Base-by-base conservation (phyloP, 495 filamentous ascomycete species). In the Aspergillus homomorphus region DNA sequence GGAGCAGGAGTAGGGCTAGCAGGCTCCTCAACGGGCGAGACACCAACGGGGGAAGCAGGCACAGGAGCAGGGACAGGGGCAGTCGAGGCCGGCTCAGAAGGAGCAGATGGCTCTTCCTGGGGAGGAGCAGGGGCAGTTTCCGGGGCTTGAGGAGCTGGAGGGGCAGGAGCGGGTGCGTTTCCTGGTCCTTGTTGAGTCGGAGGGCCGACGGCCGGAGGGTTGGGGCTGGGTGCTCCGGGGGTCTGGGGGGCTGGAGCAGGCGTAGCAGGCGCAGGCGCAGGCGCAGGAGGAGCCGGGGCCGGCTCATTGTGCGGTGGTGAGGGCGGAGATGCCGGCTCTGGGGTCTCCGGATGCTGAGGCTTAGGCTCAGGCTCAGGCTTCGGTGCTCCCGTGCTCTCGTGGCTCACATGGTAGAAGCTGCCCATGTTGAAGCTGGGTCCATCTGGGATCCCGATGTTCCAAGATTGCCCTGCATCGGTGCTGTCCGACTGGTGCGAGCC, bases 381-480 rank as follows among this genome's bases (percentile, higher is more conserved):
- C 0, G 67, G 62, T 16, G 63, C 49, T 42, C 58, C 62, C 23
- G 59, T 46, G 26, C 59, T 65, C 33, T 65, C 50, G 48, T 70
- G 61, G 52, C 53, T 42, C 26, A 63, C 46, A 56, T 71, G 51
- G 56, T 53, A 58, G 23, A 61, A 68, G 8, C 53, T 57, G 16
- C 66, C 67, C 33, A 64, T 52, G 51, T 52, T 57, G 46, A 65
- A 62, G 19, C 28, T 42, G 10, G 73, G 73, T 0, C 73, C 73
- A 14, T 58, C 72, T 1, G 73, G 73, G 43, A 73, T 70, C n/a
- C 66, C 67, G 14, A 67, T 67, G 2, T 51, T 45, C 46, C 60
- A 63, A n/a, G 62, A 61, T 21, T 59, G 48, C 10, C 62, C 67
- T 8, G 72, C 63, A 15, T 61, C 54, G 15, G 61, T 53, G 53